Conservation (phyloP, 2,329 filamentous ascomycete genomes). For the Teratosphaeria pseudoeucalypti region DNA sequence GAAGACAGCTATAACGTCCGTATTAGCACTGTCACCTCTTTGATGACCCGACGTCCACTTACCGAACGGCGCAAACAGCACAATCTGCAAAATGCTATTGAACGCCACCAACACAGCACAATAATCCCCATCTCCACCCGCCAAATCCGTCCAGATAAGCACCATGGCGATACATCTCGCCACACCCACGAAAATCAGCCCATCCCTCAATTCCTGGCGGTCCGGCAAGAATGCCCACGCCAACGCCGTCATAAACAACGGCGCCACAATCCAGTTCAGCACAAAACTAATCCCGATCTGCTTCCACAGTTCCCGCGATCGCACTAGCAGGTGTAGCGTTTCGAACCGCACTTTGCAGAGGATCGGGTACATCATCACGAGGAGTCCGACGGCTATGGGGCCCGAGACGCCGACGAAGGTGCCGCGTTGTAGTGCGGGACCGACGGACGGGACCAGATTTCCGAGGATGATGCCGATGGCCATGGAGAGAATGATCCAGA, state of each 20-base stretch:
- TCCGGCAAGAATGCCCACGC: conserved; percentile 53
- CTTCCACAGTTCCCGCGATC: conserved; percentile 55
- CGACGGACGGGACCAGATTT: conserved; percentile 59
- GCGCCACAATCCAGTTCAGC: conserved; percentile 75
- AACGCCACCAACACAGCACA: conserved; percentile 53
- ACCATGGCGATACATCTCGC: conserved; percentile 86
- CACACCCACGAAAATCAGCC: conserved; percentile 70
- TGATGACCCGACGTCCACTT: background rate
- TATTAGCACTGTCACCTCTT: background rate
- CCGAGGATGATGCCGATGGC: conserved; percentile 62
- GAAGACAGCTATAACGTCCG: conserved; percentile 29
- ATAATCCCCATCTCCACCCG: conserved; percentile 69
- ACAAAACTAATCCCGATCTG: conserved; percentile 69
- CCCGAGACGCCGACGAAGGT: conserved; percentile 61
- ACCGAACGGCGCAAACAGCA: conserved; percentile 30
- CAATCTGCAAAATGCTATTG: conserved; percentile 40
- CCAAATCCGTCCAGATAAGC: conserved; percentile 67
- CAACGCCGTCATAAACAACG: conserved; percentile 67
- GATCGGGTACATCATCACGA: conserved; percentile 94
- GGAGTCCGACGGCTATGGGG: conserved; percentile 63
- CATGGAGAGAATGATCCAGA: conserved; percentile 72
- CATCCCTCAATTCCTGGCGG: conserved; percentile 41
- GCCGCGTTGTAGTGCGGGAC: conserved; percentile 55
- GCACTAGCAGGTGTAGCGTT: conserved; percentile 56
- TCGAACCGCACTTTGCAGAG: conserved; percentile 79